Conservation (phyloP, 768 basidiomycete genomes). For the Boletus rubescentipes region DNA sequence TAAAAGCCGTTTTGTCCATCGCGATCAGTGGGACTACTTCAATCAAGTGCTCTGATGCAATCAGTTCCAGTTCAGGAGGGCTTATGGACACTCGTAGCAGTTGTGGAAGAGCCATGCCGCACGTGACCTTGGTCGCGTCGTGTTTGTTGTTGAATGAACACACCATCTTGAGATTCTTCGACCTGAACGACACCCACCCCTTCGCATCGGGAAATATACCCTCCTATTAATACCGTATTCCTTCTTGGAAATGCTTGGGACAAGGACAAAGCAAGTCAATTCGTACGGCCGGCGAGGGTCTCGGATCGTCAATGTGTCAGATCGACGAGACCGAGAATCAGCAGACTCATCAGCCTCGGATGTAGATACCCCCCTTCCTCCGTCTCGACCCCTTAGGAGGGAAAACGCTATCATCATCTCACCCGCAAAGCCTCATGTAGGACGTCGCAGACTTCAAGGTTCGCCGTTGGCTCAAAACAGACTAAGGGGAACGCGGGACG, state of each 20-base stretch:
- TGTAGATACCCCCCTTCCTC: constrained; percentile 31
- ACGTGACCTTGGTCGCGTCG: constrained; percentile 24
- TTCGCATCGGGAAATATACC: not conserved
- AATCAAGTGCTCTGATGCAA: constrained; percentile 80
- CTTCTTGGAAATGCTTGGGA: constrained; percentile 47
- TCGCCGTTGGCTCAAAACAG: constrained; percentile 27
- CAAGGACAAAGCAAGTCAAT: constrained; percentile 63
- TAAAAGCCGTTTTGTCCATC: constrained; percentile 90
- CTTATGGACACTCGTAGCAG: constrained; percentile 69
- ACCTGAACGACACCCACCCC: constrained; percentile 6
- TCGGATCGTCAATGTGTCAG: constrained; percentile 54
- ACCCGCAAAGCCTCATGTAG: constrained; percentile 13
- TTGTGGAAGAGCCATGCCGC: constrained; percentile 68
- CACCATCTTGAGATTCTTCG: no score
- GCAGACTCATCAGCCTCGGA: constrained; percentile 37
- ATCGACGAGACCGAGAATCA: constrained; percentile 28
- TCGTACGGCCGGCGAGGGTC: constrained; percentile 63
- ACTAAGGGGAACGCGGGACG: constrained; percentile 9
- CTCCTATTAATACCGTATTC: not conserved
- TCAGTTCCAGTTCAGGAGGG: constrained; percentile 84
- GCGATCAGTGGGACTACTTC: constrained; percentile 86
- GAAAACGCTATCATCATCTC: constrained; percentile 29
- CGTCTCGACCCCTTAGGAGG: constrained; percentile 10
- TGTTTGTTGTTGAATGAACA: not conserved
- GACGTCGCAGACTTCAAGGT: constrained; percentile 13